These are phyloP conservation scores for Fraxinus sp. DNA, from an alignment of 305 asterid genomes.

Conservation along the genomic window DNA sequence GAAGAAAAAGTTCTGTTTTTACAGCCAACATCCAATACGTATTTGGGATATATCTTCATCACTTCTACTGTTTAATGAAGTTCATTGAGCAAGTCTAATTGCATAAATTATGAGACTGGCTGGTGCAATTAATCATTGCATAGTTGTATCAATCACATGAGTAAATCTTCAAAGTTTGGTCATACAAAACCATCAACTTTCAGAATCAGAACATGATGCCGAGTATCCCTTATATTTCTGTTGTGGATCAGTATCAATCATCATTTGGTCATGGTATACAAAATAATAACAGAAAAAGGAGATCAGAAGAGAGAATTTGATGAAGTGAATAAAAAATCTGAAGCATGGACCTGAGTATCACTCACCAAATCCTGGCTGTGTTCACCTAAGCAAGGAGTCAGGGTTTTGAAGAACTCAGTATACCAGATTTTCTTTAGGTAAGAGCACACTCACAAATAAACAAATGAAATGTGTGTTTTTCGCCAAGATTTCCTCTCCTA, in stretches of 20 bases:
- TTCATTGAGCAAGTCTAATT: neutral
- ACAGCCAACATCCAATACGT: neutral
- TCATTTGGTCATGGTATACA: neutral
- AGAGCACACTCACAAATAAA: neutral
- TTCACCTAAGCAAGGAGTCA: neutral
- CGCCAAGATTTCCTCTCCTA: neutral
- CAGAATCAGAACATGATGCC: neutral
- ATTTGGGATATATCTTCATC: neutral
- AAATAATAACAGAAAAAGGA: neutral
- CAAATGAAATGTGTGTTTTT: neutral
- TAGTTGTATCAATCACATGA: neutral
- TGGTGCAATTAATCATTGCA: neutral
- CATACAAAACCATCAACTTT: neutral
- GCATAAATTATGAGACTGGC: neutral
- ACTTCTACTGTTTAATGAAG: neutral
- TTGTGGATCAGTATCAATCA: neutral
- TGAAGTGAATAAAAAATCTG: neutral
- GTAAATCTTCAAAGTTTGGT: neutral
- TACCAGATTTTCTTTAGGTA: neutral
- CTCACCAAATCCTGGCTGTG: neutral
- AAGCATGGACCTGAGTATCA: neutral
- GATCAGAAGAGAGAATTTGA: neutral
- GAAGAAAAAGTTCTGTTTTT: neutral
- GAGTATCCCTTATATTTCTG: neutral
- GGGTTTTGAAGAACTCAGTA: neutral